Percentiles rank a stretch among this genome's conserved stretches.
phyloP scores from a whole-genome alignment of 305 asterid genomes.

The Caryopteris hybrid region DNA sequence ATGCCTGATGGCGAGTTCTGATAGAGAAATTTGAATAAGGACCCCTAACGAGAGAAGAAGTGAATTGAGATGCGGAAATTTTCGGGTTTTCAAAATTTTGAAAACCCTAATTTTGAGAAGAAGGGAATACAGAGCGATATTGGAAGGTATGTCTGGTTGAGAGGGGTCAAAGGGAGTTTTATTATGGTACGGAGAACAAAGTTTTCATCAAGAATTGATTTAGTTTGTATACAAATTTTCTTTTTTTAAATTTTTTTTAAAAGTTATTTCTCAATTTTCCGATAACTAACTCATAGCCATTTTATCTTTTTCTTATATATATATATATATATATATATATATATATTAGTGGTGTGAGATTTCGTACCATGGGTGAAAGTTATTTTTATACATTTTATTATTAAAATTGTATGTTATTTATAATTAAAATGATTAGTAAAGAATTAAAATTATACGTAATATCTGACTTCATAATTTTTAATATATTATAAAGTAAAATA shows the following conservation, averaged over 20 bases:
- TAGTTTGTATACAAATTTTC: too few species aligned
- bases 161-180: not conserved
- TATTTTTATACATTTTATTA: too few species aligned
- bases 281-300: not conserved
- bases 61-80: constrained; percentile 1
- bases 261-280: not conserved
- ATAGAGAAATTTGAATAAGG: constrained; percentile 12
- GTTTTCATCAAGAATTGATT: not conserved
- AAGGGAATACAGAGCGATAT: constrained; percentile 14
- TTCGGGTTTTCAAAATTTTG: constrained; percentile 26
- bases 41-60: constrained; percentile 18
- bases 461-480: too few species aligned
- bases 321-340: too few species aligned
- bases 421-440: too few species aligned
- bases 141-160: constrained; percentile 14
- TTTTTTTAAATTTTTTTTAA: not conserved
- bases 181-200: not conserved
- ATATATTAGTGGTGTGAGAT: too few species aligned
- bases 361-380: too few species aligned
- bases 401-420: too few species aligned
- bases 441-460: too few species aligned
- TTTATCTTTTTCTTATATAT: too few species aligned
- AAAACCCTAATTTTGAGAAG: constrained; percentile 28
- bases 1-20: constrained; percentile 1
- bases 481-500: too few species aligned